These are phyloP conservation scores for Fennellomyces sp. DNA, from an alignment of 371 early-diverging fungal species.

Conservation along the genomic window DNA sequence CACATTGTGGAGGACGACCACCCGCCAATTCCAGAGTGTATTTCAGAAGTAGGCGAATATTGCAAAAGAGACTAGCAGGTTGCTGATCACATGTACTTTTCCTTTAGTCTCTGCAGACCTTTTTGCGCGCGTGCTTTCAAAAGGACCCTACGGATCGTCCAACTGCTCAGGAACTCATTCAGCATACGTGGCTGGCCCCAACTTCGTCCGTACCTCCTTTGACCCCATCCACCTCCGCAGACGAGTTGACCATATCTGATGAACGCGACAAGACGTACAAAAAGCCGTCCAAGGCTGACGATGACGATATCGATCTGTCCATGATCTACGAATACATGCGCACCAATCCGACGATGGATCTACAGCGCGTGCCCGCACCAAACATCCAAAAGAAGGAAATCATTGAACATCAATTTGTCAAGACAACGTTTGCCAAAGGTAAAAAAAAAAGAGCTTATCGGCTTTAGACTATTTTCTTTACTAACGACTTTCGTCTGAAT, in stretches of 20 bases:
- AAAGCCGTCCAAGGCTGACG: neutral
- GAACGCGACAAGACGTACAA: neutral
- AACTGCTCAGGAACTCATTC: conserved; percentile 62
- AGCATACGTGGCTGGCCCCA: conserved; percentile 66
- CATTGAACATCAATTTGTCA: conserved; percentile 27
- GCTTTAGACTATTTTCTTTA: neutral
- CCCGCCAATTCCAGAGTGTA: conserved; percentile 78
- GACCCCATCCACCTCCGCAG: conserved; percentile 7
- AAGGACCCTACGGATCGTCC: conserved; percentile 73
- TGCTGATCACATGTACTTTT: neutral
- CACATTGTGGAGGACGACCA: conserved; percentile 86
- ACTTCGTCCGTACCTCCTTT: neutral
- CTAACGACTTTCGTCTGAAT: neutral
- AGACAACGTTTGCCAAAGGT: conserved; percentile 29
- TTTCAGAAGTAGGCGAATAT: conserved; percentile 53
- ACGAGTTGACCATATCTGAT: neutral
- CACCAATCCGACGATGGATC: conserved; percentile 10
- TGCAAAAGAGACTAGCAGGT: neutral
- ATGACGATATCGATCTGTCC: conserved; percentile 13
- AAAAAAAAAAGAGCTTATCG: too few relatives aligned
- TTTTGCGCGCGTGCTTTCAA: conserved; percentile 75
- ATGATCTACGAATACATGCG: conserved; percentile 15
- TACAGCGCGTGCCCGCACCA: conserved; percentile 11
- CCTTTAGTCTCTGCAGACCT: conserved; percentile 60
- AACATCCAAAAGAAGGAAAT: conserved; percentile 8